A percentile compares a stretch with the other conserved stretches of the same genome.
Evolutionary conservation across 2,329 filamentous ascomycete genomes (phyloP).

Genomic region (Diaporthe caulivora): DNA sequence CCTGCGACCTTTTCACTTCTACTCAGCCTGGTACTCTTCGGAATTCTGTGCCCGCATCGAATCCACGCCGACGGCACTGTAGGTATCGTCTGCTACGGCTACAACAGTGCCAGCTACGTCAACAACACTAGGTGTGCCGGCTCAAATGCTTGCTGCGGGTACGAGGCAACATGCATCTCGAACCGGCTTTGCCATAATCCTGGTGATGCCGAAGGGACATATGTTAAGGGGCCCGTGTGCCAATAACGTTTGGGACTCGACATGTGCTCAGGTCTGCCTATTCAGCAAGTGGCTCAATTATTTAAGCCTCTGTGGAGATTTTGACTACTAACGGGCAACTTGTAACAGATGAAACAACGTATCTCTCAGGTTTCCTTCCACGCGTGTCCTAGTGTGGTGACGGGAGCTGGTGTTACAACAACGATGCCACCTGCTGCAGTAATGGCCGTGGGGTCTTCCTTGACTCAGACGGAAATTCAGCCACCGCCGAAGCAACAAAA

Average conservation of each 20-base stretch:
- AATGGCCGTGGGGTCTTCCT: constrained; percentile 1
- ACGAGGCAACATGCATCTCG: not conserved
- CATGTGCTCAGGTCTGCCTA: constrained; percentile 20
- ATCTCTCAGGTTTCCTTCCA: not conserved
- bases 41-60: not conserved
- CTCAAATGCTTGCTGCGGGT: constrained; percentile 3
- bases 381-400: constrained; percentile 5
- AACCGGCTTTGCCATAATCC: constrained; percentile 14
- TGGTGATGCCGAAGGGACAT: not conserved
- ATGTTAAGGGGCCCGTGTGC: constrained; percentile 11
- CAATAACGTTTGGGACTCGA: constrained; percentile 8
- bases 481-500: not conserved
- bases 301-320: not conserved
- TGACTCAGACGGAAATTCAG: not conserved
- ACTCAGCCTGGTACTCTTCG: not conserved
- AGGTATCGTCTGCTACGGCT: constrained; percentile 17
- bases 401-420: constrained; percentile 4
- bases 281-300: not conserved
- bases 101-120: not conserved
- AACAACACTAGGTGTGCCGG: constrained; percentile 6
- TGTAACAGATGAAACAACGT: not conserved
- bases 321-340: not conserved
- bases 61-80: constrained; percentile 2
- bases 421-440: not conserved
- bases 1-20: not conserved